A percentile compares a stretch with the other conserved stretches of the same genome.
phyloP scores from a whole-genome alignment of 139 green algal genomes.

The Picochlorum sp. region DNA sequence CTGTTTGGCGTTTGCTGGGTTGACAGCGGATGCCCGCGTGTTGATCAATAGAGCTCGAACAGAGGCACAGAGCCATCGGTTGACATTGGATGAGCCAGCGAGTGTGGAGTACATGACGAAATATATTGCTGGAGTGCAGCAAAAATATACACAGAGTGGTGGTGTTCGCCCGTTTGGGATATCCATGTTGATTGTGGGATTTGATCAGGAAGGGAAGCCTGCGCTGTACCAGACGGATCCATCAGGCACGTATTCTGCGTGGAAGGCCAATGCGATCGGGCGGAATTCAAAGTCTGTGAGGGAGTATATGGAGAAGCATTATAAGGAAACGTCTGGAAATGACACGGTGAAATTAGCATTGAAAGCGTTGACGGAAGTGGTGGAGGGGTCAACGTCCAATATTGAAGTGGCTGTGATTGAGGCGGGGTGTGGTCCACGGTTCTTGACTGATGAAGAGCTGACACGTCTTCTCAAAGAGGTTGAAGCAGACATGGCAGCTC shows the following conservation, averaged over 20 bases:
- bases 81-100: conserved; percentile 78
- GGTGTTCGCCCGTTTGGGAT: conserved; percentile 97
- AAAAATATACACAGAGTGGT: conserved; percentile 96
- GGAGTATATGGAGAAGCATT: conserved; percentile 99
- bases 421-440: conserved; percentile 41
- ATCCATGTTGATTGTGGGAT: conserved; percentile 92
- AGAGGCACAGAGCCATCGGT: conserved; percentile 77
- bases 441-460: conserved; percentile 71
- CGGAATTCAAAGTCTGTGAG: conserved; percentile 91
- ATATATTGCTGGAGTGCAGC: conserved; percentile 79
- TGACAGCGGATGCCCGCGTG: conserved; percentile 93
- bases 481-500: conserved; percentile 59
- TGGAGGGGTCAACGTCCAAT: conserved; percentile 59
- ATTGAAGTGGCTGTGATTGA: conserved; percentile 84
- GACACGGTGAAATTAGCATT: conserved; percentile 89
- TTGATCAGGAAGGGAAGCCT: conserved; percentile 60
- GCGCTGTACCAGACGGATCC: conserved; percentile 95
- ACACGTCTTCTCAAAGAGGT: conserved; percentile 67
- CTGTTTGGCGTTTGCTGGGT: conserved; percentile 90
- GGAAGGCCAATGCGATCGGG: conserved; percentile 96
- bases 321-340: conserved; percentile 56
- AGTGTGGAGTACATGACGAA: conserved; percentile 88
- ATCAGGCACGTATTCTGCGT: conserved; percentile 87
- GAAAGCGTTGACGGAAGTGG: conserved; percentile 78
- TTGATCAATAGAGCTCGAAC: conserved; percentile 88